Evolutionary conservation across 805 yeast species (phyloP), one percentile per base, ranked within the genome.

Genomic region (Kazachstania taianensis): DNA sequence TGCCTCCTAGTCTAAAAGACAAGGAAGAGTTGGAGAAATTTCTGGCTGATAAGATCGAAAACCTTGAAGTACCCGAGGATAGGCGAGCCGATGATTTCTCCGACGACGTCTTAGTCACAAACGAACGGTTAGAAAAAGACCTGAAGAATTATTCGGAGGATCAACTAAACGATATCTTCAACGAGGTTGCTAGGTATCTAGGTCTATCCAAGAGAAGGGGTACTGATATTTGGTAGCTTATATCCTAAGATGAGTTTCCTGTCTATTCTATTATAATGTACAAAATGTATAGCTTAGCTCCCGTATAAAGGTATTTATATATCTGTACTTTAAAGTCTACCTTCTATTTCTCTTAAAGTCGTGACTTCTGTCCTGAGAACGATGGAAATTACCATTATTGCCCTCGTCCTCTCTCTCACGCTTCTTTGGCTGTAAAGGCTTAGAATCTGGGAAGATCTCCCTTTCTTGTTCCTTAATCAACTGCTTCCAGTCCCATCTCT

Each of bases 401-500:
- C 13, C 13, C 22, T n/a, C 12, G 22, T 17, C n/a, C 23, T 29
- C 20, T 22, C 30, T 24, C 42, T 49, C 18, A 49, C 5, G 18
- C 28, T 22, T 32, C 29, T 47, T 53, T 28, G 53, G 59, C 41
- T 52, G 57, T 15, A 49, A 26, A 13, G 61, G 61, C 39, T 53
- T 50, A 30, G 60, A 46, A 35, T 50, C 51, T 25, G 68, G 66
- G 46, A 62, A 64, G 25, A 59, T 42, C 28, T 60, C 69, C 28
- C 53, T 46, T 41, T 70, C 73, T 45, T 70, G 71, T 30, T 72
- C 70, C 40, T 74, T 81, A 13, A 78, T 67, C 26, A 72, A 45
- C 39, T 47, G 62, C 59, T 81, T 83, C 97, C 97, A 89, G 51
- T 86, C 96, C 50, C 66, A 73, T 55, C 41, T 41, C 33, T 46